A percentile compares a stretch with the other conserved stretches of the same genome.
These are phyloP conservation scores for Trichoderma harzianum DNA, from an alignment of 2,329 filamentous ascomycete genomes.

Conservation along the genomic window DNA sequence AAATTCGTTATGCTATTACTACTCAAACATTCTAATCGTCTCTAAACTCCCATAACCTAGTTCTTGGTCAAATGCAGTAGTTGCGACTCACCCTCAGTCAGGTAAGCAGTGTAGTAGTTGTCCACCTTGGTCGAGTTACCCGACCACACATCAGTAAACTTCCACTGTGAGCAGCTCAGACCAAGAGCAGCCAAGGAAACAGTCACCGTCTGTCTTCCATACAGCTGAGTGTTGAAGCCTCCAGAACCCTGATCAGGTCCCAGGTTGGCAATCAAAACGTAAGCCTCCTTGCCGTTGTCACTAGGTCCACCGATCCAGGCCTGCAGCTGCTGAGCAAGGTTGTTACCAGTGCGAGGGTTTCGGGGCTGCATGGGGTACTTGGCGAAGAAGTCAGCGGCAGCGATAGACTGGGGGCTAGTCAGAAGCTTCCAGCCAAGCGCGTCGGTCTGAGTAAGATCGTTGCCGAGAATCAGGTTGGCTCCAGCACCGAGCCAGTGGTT, in stretches of 20 bases:
- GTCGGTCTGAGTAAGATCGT: constrained; percentile 9
- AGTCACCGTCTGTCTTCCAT: constrained; percentile 13
- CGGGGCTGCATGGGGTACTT: constrained; percentile 20
- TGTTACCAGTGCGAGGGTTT: constrained; percentile 18
- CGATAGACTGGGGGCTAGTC: constrained; percentile 4
- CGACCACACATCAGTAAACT: constrained; percentile 14
- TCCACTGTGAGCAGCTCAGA: neutral
- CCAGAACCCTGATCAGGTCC: constrained; percentile 16
- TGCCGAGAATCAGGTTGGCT: constrained; percentile 11
- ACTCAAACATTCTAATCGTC: neutral
- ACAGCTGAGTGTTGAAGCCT: constrained; percentile 1
- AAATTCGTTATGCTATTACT: neutral
- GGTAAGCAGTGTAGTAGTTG: constrained; percentile 9
- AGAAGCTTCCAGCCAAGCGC: constrained; percentile 12
- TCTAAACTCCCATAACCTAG: neutral
- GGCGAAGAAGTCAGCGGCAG: constrained; percentile 18
- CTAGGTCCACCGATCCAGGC: constrained; percentile 17
- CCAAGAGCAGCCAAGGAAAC: constrained; percentile 11
- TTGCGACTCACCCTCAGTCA: constrained; percentile 16
- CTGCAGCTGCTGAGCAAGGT: constrained; percentile 16
- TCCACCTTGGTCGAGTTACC: constrained; percentile 12
- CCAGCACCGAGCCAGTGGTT: constrained; percentile 13
- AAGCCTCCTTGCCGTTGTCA: constrained; percentile 14
- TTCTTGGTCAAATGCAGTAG: constrained; percentile 12
- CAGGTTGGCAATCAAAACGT: constrained; percentile 16